Conservation (phyloP, 352 stramenopile species). For the Plasmopara muralis region DNA sequence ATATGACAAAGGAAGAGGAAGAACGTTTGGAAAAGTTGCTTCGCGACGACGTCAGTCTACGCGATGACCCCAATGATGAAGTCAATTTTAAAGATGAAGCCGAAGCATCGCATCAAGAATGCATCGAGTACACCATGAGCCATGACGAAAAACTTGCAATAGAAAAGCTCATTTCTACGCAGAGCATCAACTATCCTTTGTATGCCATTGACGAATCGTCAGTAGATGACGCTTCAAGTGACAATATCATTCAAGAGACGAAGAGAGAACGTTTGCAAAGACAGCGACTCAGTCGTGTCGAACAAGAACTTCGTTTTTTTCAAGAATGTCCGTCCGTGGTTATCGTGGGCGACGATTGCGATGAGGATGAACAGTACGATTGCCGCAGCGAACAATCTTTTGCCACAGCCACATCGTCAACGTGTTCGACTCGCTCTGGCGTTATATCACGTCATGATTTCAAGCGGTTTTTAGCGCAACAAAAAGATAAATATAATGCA, state of each 20-base stretch:
- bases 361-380: conserved; percentile 24
- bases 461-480: conserved; percentile 36
- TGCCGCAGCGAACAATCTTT: conserved; percentile 45
- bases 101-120: conserved; percentile 1
- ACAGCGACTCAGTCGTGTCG: conserved; percentile 43
- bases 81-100: conserved; percentile 4
- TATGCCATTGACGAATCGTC: conserved; percentile 20
- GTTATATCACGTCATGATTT: conserved; percentile 53
- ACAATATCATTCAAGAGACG: conserved; percentile 41
- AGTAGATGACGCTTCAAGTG: conserved; percentile 12
- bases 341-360: conserved; percentile 40
- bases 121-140: conserved; percentile 39
- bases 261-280: conserved; percentile 35
- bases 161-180: conserved; percentile 36
- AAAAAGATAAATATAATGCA: conserved; percentile 26
- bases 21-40: conserved; percentile 34
- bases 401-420: conserved; percentile 33
- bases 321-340: conserved; percentile 34
- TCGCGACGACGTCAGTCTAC: not conserved
- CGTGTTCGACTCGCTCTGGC: conserved; percentile 44
- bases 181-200: conserved; percentile 28
- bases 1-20: conserved; percentile 56
- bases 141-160: conserved; percentile 36
- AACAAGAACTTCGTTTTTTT: conserved; percentile 54
- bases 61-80: no score